Evolutionary conservation across 2,329 filamentous ascomycete species (phyloP).

Genomic region (Sporothrix euskadiensis): DNA sequence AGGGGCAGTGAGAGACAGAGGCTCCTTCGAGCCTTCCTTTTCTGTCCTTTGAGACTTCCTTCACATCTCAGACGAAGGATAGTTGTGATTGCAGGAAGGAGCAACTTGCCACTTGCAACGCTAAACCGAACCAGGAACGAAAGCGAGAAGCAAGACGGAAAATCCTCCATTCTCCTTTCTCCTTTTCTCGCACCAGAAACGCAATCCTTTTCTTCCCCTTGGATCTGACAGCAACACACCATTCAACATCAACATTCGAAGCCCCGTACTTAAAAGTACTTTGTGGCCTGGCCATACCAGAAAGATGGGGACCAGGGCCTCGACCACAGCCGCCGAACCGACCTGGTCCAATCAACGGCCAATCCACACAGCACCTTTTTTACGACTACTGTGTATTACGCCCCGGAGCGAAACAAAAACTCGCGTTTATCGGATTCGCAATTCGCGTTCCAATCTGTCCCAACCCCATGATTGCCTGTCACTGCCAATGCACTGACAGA

Average conservation of each 20-base stretch:
- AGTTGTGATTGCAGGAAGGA: not conserved
- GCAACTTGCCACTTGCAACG: not conserved
- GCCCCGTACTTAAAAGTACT: not conserved
- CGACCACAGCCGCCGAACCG: not conserved
- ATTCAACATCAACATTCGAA: not conserved
- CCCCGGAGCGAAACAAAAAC: not conserved
- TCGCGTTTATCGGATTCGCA: not conserved
- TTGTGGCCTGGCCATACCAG: not conserved
- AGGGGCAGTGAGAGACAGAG: not conserved
- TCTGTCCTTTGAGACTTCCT: not conserved
- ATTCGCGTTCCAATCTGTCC: not conserved
- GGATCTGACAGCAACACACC: not conserved
- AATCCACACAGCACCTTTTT: not conserved
- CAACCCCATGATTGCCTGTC: not conserved
- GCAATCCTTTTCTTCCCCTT: not conserved
- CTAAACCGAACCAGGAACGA: not conserved
- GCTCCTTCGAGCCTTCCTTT: not conserved
- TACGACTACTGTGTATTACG: not conserved
- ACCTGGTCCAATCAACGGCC: not conserved
- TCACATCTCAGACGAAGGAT: not conserved
- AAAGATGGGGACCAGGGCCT: not conserved
- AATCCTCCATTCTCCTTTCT: not conserved
- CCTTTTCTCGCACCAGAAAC: not conserved
- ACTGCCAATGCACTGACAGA: constrained; percentile 13
- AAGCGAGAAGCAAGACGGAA: not conserved